Conservation (phyloP, 805 yeast genomes). For the Soucietia sequanensis region DNA sequence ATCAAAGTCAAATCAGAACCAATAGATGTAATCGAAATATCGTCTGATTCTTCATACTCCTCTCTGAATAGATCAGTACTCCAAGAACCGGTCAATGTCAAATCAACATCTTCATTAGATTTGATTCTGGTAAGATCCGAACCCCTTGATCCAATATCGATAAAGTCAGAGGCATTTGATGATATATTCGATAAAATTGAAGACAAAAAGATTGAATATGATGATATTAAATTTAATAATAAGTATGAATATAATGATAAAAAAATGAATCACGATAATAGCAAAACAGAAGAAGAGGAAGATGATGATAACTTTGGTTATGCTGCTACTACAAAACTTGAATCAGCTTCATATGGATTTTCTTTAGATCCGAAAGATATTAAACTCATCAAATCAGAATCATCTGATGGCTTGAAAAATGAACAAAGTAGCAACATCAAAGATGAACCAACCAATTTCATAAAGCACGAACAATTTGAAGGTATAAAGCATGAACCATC, state of each 20-base stretch:
- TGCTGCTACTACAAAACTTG: conserved; percentile 4
- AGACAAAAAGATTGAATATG: not conserved
- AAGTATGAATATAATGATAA: no score
- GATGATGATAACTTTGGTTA: conserved; percentile 3
- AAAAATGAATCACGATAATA: no score
- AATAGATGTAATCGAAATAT: no score
- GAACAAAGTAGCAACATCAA: no score
- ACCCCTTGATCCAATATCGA: not conserved
- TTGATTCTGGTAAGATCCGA: not conserved
- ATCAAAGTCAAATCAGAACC: conserved; percentile 1
- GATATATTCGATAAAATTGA: not conserved
- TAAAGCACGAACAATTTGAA: no score
- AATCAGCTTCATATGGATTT: conserved; percentile 6
- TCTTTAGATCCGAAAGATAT: conserved; percentile 2
- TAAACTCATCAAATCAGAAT: conserved; percentile 2
- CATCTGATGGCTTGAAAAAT: no score
- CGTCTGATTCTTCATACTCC: no score
- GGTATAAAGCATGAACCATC: no score
- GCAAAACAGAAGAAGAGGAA: not conserved
- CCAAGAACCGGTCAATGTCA: not conserved
- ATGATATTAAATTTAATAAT: not conserved
- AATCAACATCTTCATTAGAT: no score
- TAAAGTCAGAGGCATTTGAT: conserved; percentile 1
- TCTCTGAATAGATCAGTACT: no score
- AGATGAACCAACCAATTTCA: no score